Evolutionary conservation across 2,329 filamentous ascomycete species (phyloP), one percentile per base, ranked within the genome.

Genomic region (Diaporthe amygdali): DNA sequence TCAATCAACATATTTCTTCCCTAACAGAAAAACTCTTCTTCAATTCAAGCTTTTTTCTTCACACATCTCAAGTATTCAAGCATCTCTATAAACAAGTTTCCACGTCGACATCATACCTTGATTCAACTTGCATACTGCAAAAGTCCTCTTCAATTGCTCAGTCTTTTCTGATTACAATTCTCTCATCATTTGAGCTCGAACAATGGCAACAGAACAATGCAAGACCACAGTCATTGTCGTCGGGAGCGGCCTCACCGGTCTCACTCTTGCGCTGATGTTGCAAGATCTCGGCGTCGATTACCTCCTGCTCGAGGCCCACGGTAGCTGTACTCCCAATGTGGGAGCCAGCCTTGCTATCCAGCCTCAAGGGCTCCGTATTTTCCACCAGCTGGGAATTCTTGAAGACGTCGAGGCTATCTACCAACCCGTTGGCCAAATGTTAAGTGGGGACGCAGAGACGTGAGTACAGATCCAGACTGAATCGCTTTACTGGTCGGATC

Each of bases 231-330:
- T 49, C 44, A 46, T 47, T 10, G 37, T 64, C 27, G 30, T 30
- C 20, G 59, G 59, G 15, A 64, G 59, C n/a, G 59, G 59, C 59
- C 59, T 64, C 30, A 64, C 59, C 14, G 59, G 59, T 30, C 59
- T 64, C 7, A 20, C 20, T 25, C 41, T 47, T 32, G 59, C 59
- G 44, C 15, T 64, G 20, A 37, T 37, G 30, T 22, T 64, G 30
- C 41, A 64, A n/a, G 44, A 64, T 25, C 59, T 64, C 59, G 59
- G 59, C 30, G 27, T 64, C 14, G 27, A 30, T 20, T 64, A 64
- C n/a, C 59, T 64, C 44, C 41, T 64, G 8, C 44, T 64, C 30
- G 59, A 64, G 37, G 59, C 59, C 59, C 49, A 64, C 44, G 59
- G 20, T n/a, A 64, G 59, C 30, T 49, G 41, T 14, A 64, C 59